Percentiles rank a stretch among this genome's conserved stretches.
Conservation (phyloP, 352 stramenopile species). For the Phytophthora foliorum region DNA sequence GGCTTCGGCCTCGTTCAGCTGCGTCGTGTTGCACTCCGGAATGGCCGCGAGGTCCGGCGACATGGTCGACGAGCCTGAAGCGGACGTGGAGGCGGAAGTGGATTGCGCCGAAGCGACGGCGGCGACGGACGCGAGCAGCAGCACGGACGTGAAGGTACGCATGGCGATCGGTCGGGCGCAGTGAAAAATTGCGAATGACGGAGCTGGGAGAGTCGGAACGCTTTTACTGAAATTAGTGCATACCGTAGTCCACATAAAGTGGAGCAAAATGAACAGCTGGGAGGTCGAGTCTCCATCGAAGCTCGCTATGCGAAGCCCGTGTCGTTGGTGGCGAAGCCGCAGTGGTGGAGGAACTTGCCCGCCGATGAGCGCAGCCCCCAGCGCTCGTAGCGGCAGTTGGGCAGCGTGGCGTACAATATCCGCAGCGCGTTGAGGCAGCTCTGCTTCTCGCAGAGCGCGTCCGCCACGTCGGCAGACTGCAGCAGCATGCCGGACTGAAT, state of each 20-base stretch:
- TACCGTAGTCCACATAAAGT: neutral
- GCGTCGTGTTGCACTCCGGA: constrained; percentile 49
- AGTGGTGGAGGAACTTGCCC: constrained; percentile 49
- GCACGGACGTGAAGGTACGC: constrained; percentile 26
- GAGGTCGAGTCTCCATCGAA: neutral
- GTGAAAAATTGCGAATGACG: constrained; percentile 20
- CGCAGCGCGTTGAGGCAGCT: constrained; percentile 55
- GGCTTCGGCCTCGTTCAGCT: constrained; percentile 49
- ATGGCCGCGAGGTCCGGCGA: constrained; percentile 50
- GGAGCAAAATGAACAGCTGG: constrained; percentile 10
- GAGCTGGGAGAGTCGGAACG: constrained; percentile 8
- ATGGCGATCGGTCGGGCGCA: constrained; percentile 19
- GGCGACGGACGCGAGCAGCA: constrained; percentile 30
- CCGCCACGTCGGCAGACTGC: constrained; percentile 33
- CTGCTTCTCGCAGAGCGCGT: constrained; percentile 45
- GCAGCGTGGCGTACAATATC: constrained; percentile 53
- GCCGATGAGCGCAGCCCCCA: constrained; percentile 48
- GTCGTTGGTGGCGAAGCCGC: constrained; percentile 46
- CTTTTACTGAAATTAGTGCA: constrained; percentile 12
- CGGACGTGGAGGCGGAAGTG: constrained; percentile 7
- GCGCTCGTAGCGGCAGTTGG: constrained; percentile 60
- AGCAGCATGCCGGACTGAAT: constrained; percentile 55
- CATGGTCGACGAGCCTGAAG: constrained; percentile 29
- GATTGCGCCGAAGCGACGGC: constrained; percentile 31
- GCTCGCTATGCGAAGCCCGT: constrained; percentile 23